Evolutionary conservation across 306 rosid genomes (phyloP), one percentile per base, ranked within the genome.

Genomic region (Gynostemma pentaphyllum): DNA sequence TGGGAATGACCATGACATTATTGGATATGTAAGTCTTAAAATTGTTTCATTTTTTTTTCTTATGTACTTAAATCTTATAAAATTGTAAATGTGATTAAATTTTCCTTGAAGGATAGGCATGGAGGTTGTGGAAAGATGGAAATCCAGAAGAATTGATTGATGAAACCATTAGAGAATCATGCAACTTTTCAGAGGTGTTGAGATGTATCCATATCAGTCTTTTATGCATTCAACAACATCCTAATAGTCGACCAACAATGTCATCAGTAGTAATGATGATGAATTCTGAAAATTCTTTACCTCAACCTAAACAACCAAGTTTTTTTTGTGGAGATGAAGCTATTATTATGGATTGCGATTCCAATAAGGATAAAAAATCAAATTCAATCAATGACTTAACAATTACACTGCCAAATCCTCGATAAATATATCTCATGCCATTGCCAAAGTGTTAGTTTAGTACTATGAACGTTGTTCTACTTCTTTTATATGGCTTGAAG

Each of bases 141-240:
- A 70, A 45, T 15, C 70, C 79, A 4, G 16, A 60, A n/a, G n/a
- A n/a, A n/a, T n/a, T n/a, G n/a, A n/a, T n/a, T n/a, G n/a, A n/a
- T n/a, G n/a, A n/a, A n/a, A 55, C 34, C 46, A 8, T 86, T 0
- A 54, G 14, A 13, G 65, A 62, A 1, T 52, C 86, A 0, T 55
- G 50, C 68, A 34, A 29, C 8, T 12, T 7, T 1, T 70, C 78
- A 19, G 64, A 78, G 2, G 76, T 60, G 0, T 29, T 78, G 62
- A 82, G 81, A 3, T 82, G 81, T 68, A 72, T 86, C 67, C 86
- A 82, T 7, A n/a, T n/a, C n/a, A n/a, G n/a, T n/a, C n/a, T n/a
- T n/a, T n/a, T n/a, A n/a, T n/a, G n/a, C n/a, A n/a, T n/a, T n/a
- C n/a, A n/a, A n/a, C n/a, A n/a, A n/a, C n/a, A n/a, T n/a, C n/a